Evolutionary conservation across 768 basidiomycete species (phyloP), one percentile per base, ranked within the genome.

Genomic region (Tricholoma matsutake): DNA sequence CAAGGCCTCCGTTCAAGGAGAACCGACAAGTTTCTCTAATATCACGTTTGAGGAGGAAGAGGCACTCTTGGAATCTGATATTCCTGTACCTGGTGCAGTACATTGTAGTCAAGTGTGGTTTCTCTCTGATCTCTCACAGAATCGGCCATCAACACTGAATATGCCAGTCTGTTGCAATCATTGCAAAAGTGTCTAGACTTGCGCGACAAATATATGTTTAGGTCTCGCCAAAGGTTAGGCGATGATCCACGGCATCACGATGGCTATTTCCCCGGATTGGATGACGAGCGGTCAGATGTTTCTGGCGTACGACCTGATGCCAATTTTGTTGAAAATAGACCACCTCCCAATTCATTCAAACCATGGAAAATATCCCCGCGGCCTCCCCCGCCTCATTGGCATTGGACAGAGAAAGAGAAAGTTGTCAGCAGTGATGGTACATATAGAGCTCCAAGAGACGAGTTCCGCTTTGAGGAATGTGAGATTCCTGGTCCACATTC

Each of bases 341-440:
- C 70, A 1, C 54, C 74, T 6, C 49, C 72, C 37, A 70, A 70
- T n/a, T 69, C 74, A 14, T 77, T 81, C 65, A 67, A 83, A 37
- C 77, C 84, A 4, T 99, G 97, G 97, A 84, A 82, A 57, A 90
- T 98, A 65, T 97, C 97, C 66, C 97, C 97, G 0, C 82, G 79
- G 10, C 96, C 97, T 4, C 97, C 97, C 0, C 92, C 93, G 3
- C 96, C 96, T 0, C 95, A 95, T 67, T 99, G 97, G 97, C 93
- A 94, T 68, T 95, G 91, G 87, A 82, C 78, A 41, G 78, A 83
- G 52, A 76, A 83, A 54, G 72, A 81, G 22, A 75, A 78, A 10
- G 76, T 75, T 7, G 76, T 82, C 34, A 83, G 79, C 60, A 65
- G 76, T 9, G 81, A 80, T 54, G 75, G 74, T 32, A 58, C 65